phyloP scores from a whole-genome alignment of 495 filamentous ascomycete species.

The Penicillium crystallinum region DNA sequence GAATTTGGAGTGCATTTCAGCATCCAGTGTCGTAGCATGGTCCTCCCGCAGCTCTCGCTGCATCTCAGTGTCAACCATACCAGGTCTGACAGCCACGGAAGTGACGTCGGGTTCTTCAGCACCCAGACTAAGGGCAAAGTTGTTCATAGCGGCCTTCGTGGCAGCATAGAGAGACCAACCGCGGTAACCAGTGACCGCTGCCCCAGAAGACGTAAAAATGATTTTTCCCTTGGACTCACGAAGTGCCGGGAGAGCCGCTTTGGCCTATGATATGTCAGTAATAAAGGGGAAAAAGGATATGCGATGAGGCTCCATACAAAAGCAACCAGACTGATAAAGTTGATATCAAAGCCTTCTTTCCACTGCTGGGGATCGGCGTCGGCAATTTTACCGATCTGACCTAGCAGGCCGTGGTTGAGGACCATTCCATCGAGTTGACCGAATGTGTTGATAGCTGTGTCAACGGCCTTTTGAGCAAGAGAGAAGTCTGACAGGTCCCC shows the following conservation, averaged over 20 bases:
- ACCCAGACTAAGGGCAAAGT: constrained; percentile 65
- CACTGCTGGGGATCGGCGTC: constrained; percentile 64
- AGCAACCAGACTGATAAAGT: constrained; percentile 74
- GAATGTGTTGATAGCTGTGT: constrained; percentile 59
- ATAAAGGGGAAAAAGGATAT: not conserved
- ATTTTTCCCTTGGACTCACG: constrained; percentile 64
- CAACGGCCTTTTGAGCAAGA: constrained; percentile 55
- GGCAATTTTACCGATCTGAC: constrained; percentile 68
- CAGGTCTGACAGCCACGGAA: constrained; percentile 68
- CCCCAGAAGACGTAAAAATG: constrained; percentile 72
- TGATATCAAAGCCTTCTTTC: constrained; percentile 72
- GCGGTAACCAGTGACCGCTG: constrained; percentile 59
- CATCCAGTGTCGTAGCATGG: constrained; percentile 59
- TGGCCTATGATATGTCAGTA: constrained; percentile 47
- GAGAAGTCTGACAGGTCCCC: constrained; percentile 70
- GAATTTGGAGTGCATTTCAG: constrained; percentile 64
- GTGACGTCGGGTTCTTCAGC: constrained; percentile 76
- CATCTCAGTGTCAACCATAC: constrained; percentile 92
- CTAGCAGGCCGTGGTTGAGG: constrained; percentile 80
- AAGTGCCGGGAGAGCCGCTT: constrained; percentile 68
- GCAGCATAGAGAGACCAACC: constrained; percentile 80
- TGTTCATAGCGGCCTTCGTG: constrained; percentile 85
- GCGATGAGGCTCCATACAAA: constrained; percentile 52
- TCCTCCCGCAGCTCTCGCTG: constrained; percentile 73
- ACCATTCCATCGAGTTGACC: constrained; percentile 75